Evolutionary conservation across 2,329 filamentous ascomycete species (phyloP).

Genomic region (Fusarium verticillioides): DNA sequence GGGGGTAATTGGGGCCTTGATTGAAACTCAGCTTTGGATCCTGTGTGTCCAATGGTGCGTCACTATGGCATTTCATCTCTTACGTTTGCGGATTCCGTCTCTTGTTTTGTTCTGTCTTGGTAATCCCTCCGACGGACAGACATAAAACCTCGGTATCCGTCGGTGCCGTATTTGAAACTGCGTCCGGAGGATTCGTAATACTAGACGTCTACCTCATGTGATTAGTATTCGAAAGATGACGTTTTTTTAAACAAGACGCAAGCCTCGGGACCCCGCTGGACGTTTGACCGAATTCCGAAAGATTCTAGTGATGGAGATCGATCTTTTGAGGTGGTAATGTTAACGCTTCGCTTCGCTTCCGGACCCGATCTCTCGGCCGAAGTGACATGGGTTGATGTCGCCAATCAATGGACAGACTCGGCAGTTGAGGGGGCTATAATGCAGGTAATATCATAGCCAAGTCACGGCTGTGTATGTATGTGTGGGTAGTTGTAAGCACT

Average conservation of each 20-base stretch:
- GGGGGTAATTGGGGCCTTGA: slow-evolving; percentile 23
- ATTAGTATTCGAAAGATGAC: neutral
- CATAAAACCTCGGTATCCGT: neutral
- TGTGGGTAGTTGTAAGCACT: neutral
- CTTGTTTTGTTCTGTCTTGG: slow-evolving; percentile 9
- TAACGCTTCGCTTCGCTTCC: neutral
- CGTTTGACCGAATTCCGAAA: neutral
- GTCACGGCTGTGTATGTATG: neutral
- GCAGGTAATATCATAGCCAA: neutral
- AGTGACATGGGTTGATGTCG: neutral
- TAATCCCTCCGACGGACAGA: slow-evolving; percentile 14
- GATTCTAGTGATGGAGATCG: neutral
- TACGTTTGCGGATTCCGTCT: neutral
- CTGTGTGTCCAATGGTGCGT: neutral
- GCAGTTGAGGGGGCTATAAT: neutral
- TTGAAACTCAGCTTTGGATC: neutral
- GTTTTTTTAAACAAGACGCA: neutral
- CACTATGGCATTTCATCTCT: neutral
- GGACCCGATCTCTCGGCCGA: slow-evolving; percentile 7
- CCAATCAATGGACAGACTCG: neutral
- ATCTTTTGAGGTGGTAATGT: neutral
- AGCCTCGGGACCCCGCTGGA: neutral
- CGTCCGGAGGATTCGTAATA: neutral
- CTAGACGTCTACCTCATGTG: neutral
- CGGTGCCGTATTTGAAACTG: neutral